Evolutionary conservation across 352 stramenopile species (phyloP).

Genomic region (Phytophthora brassicae): DNA sequence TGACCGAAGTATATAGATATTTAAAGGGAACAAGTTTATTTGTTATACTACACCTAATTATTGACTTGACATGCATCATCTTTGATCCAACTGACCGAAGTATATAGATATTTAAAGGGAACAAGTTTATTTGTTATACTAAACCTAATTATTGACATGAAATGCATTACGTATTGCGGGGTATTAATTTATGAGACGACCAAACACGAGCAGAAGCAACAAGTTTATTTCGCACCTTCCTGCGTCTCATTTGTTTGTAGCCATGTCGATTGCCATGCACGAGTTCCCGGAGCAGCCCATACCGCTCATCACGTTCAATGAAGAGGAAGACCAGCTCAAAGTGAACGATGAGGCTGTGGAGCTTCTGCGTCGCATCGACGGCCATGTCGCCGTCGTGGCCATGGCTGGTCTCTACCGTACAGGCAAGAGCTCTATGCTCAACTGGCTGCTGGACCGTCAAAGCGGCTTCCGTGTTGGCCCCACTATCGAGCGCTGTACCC

Average conservation of each 20-base stretch:
- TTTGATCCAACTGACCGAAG: too few relatives aligned
- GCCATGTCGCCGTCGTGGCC: slow-evolving; percentile 76
- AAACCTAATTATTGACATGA: too few relatives aligned
- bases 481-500: slow-evolving; percentile 83
- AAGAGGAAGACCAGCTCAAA: slow-evolving; percentile 77
- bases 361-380: slow-evolving; percentile 68
- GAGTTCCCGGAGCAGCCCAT: slow-evolving; percentile 78
- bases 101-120: too few relatives aligned
- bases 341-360: slow-evolving; percentile 79
- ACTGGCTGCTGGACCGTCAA: slow-evolving; percentile 75
- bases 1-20: too few relatives aligned
- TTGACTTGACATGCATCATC: too few relatives aligned
- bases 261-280: slow-evolving; percentile 32
- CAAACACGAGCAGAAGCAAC: too few relatives aligned
- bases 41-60: too few relatives aligned
- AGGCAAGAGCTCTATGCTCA: slow-evolving; percentile 88
- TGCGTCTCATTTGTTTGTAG: slow-evolving; percentile 15
- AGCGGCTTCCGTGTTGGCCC: slow-evolving; percentile 80
- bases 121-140: too few relatives aligned
- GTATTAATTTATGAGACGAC: too few relatives aligned
- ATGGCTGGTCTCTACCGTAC: slow-evolving; percentile 88
- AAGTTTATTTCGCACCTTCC: background rate
- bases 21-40: too few relatives aligned
- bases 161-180: too few relatives aligned
- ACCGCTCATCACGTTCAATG: slow-evolving; percentile 85